Evolutionary conservation across 2,329 filamentous ascomycete genomes (phyloP).

Genomic region (Sclerotinia borealis): DNA sequence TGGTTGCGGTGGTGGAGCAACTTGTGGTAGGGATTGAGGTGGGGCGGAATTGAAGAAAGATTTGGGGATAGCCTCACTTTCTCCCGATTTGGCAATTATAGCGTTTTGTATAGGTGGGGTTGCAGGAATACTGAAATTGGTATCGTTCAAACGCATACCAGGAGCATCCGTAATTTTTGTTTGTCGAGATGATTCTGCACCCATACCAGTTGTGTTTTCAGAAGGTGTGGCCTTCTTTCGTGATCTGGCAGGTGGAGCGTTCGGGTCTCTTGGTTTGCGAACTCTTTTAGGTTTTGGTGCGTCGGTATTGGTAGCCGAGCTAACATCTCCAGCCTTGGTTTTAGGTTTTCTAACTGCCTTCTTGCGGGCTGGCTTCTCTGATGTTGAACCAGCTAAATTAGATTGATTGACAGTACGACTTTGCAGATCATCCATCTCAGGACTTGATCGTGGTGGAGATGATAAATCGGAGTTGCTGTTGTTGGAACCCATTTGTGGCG

Average conservation of each 20-base stretch:
- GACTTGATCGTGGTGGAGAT: slow-evolving; percentile 46
- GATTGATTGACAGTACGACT: slow-evolving; percentile 19
- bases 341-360: slow-evolving; percentile 62
- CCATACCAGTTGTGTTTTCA: slow-evolving; percentile 18
- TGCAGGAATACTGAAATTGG: slow-evolving; percentile 17
- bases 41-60: slow-evolving; percentile 26
- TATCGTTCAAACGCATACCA: slow-evolving; percentile 1
- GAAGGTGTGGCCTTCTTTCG: slow-evolving; percentile 46
- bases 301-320: slow-evolving; percentile 38
- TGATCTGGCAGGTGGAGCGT: slow-evolving; percentile 47
- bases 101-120: slow-evolving; percentile 10
- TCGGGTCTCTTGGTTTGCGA: slow-evolving; percentile 54
- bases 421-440: slow-evolving; percentile 37
- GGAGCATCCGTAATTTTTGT: slow-evolving; percentile 6
- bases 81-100: slow-evolving; percentile 31
- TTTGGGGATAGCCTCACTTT: slow-evolving; percentile 35
- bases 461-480: slow-evolving; percentile 40
- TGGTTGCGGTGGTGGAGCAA: background rate
- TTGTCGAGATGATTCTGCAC: slow-evolving; percentile 7
- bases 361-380: slow-evolving; percentile 39
- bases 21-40: slow-evolving; percentile 12
- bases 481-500: slow-evolving; percentile 15
- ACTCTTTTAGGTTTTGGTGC: slow-evolving; percentile 43
- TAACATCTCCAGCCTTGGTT: slow-evolving; percentile 36
- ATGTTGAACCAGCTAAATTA: slow-evolving; percentile 14